Conservation (phyloP, 2,329 filamentous ascomycete genomes). For the Alternaria sp. region DNA sequence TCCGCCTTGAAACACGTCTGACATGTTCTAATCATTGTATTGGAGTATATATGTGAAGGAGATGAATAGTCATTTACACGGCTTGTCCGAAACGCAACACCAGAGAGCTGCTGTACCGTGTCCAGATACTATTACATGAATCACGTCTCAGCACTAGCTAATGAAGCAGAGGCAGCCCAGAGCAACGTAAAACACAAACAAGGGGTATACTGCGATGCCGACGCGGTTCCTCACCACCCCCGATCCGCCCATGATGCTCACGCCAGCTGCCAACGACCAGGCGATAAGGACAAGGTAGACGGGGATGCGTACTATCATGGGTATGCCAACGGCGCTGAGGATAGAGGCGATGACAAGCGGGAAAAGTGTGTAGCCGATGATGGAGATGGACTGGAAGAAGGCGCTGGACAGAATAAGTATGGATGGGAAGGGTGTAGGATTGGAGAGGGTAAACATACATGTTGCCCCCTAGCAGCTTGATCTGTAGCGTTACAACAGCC, state of each 20-base stretch:
- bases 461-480: constrained; percentile 93
- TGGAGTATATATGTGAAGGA: neutral
- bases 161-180: constrained; percentile 97
- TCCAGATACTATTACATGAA: constrained; percentile 18
- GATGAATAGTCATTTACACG: constrained; percentile 5
- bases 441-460: constrained; percentile 71
- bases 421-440: neutral
- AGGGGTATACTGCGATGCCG: constrained; percentile 89
- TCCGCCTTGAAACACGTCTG: neutral
- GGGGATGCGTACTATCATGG: constrained; percentile 83
- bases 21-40: constrained; percentile 1
- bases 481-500: constrained; percentile 96
- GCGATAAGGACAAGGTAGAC: constrained; percentile 87
- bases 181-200: constrained; percentile 94
- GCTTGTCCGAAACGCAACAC: constrained; percentile 21
- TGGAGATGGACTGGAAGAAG: constrained; percentile 96
- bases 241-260: constrained; percentile 94
- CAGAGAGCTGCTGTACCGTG: constrained; percentile 10
- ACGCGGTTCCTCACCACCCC: constrained; percentile 96
- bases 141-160: constrained; percentile 65
- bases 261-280: constrained; percentile 94
- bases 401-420: constrained; percentile 68
- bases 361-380: constrained; percentile 98
- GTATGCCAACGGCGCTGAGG: constrained; percentile 82
- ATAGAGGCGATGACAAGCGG: constrained; percentile 92